Evolutionary conservation across 495 filamentous ascomycete species (phyloP), one percentile per base, ranked within the genome.

Genomic region (Saxispiralis lemnorum): DNA sequence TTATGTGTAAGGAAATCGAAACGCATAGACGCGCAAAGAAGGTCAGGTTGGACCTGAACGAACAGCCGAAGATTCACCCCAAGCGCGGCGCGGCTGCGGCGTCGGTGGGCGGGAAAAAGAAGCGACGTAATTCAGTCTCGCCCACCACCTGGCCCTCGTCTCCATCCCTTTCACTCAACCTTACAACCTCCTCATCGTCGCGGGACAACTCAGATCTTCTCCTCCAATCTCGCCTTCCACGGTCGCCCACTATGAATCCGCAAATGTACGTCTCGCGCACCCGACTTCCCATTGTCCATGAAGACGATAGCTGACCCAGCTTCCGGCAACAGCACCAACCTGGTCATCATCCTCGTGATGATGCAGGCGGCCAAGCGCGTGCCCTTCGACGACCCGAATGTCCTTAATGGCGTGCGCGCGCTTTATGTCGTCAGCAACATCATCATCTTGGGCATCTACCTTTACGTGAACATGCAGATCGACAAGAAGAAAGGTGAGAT

Each of bases 291-390:
- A 30, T 20, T 21, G 44, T 13, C 15, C 33, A 18, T 28, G 18
- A 38, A 45, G 34, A 35, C 16, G 37, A 13, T 31, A 37, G 35
- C 42, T 46, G 34, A 44, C 18, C 11, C 37, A n/a, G n/a, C n/a
- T n/a, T 6, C 16, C 16, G 13, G 2, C 2, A 13, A 43, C 53
- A 59, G 54, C 12, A 59, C 56, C 34, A 59, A 59, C 47, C 44
- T 59, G 16, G 28, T 53, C 40, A 55, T 59, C 56, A 57, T 59
- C 42, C 52, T 59, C 36, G 83, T 83, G 56, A 85, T 95, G 79
- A 95, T 96, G 86, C 89, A 96, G 67, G 73, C 86, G 44, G 78
- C 89, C 46, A 97, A 97, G 73, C 82, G 79, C 67, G 77, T 97
- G 41, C 83, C 85, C 36, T 93, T 96, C 60, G 92, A 97, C 11